Evolutionary conservation across 225 moss, liverwort and hornwort species (phyloP).

Genomic region (Polytrichum commune): DNA sequence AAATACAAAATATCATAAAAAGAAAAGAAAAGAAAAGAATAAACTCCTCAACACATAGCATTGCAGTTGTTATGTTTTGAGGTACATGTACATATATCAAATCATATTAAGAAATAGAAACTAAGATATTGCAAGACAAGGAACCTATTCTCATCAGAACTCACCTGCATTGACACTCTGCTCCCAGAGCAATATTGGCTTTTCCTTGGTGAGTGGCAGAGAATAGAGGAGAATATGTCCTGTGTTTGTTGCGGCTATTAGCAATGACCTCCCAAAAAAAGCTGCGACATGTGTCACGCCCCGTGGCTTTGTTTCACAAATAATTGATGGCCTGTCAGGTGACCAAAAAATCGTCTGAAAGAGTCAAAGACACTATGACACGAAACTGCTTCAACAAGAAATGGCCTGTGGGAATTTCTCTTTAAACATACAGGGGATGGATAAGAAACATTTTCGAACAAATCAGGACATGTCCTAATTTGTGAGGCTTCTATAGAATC

Average conservation of each 20-base stretch:
- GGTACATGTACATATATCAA: too few relatives aligned
- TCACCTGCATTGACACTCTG: conserved; percentile 50
- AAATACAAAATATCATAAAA: too few relatives aligned
- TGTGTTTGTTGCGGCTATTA: conserved; percentile 36
- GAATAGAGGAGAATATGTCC: conserved; percentile 52
- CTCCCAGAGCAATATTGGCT: conserved; percentile 46
- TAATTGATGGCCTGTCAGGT: conserved; percentile 12
- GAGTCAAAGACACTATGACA: neutral
- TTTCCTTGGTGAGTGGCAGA: conserved; percentile 50
- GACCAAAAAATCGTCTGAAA: neutral
- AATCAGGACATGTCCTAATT: too few relatives aligned
- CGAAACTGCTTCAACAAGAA: too few relatives aligned
- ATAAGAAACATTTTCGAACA: too few relatives aligned
- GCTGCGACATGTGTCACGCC: conserved; percentile 33
- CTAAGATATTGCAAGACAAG: neutral
- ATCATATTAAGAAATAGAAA: too few relatives aligned
- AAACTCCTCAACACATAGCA: neutral
- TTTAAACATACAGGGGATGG: too few relatives aligned
- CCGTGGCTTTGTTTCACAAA: conserved; percentile 11
- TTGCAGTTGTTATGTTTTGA: neutral
- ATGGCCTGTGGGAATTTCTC: too few relatives aligned
- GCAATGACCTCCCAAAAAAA: conserved; percentile 41
- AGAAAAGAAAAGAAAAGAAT: neutral
- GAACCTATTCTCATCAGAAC: neutral
- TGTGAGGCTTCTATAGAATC: too few relatives aligned